A percentile compares a stretch with the other conserved stretches of the same genome.
phyloP scores from a whole-genome alignment of 192 early-diverging fungal genomes.

The Neocallimastix lanati region DNA sequence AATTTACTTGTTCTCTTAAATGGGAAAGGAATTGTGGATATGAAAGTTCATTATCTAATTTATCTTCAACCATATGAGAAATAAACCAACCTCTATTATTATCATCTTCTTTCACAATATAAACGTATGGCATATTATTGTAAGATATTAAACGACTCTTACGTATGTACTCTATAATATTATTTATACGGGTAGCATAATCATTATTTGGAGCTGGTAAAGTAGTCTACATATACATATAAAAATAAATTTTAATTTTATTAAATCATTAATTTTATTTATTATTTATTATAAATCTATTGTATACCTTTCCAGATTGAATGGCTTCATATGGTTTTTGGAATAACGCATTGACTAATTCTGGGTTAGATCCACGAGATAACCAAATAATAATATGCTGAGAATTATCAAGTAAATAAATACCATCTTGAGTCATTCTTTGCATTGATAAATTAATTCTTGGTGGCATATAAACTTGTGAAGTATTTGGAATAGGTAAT shows the following conservation, averaged over 20 bases:
- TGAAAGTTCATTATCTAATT: conserved; percentile 38
- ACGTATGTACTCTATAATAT: conserved; percentile 55
- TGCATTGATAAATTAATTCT: conserved; percentile 65
- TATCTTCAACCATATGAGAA: conserved; percentile 80
- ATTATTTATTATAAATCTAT: not conserved
- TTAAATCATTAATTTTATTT: not conserved
- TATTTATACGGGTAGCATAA: conserved; percentile 49
- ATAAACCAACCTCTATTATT: conserved; percentile 73
- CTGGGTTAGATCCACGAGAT: conserved; percentile 56
- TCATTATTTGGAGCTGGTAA: conserved; percentile 48
- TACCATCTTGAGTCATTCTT: conserved; percentile 60
- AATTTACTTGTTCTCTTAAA: conserved; percentile 46
- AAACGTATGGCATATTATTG: conserved; percentile 52
- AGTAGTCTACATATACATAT: conserved; percentile 44
- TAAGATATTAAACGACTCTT: conserved; percentile 36
- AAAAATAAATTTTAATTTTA: too few relatives aligned
- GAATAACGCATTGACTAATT: conserved; percentile 55
- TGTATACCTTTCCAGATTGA: conserved; percentile 50
- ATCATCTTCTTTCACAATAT: conserved; percentile 82
- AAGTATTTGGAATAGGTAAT: conserved; percentile 16
- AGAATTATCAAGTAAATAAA: conserved; percentile 73
- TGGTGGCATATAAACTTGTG: conserved; percentile 47
- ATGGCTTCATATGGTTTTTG: conserved; percentile 60
- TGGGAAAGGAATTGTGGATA: conserved; percentile 54
- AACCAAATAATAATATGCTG: conserved; percentile 78